A percentile compares a stretch with the other conserved stretches of the same genome.
Evolutionary conservation across 495 filamentous ascomycete species (phyloP).

Genomic region (Xylaria acuta): DNA sequence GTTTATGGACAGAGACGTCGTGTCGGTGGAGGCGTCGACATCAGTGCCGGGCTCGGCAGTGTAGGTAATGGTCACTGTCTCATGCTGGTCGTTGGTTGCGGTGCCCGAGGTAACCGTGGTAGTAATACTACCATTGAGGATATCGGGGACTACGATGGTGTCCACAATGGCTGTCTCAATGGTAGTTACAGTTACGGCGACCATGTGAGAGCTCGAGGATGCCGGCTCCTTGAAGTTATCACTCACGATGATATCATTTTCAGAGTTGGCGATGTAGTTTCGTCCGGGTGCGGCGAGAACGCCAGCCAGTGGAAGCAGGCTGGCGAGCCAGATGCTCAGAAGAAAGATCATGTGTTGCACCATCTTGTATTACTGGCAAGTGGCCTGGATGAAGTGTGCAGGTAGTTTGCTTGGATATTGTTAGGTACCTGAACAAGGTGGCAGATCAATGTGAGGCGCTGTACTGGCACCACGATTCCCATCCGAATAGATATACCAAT

Average conservation of each 20-base stretch:
- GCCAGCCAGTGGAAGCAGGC: background rate
- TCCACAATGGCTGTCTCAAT: conserved; percentile 12
- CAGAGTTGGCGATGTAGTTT: background rate
- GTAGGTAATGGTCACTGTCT: background rate
- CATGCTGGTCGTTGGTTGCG: background rate
- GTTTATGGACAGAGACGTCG: background rate
- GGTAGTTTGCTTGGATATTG: background rate
- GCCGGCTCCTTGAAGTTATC: background rate
- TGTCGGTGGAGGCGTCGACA: too few species aligned
- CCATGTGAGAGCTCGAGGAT: background rate
- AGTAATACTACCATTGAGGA: background rate
- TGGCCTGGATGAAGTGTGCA: background rate
- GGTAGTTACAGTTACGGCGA: background rate
- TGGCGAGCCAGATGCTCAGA: conserved; percentile 8
- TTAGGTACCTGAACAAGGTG: background rate
- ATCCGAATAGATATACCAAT: background rate
- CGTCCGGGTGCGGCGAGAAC: background rate
- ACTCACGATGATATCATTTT: background rate
- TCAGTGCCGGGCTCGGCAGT: background rate
- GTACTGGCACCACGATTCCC: background rate
- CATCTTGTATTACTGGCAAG: background rate
- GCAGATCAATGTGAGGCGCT: background rate
- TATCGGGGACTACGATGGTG: background rate
- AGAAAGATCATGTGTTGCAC: background rate
- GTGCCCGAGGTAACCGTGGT: too few species aligned